These are phyloP conservation scores for Globisporangium camurandrum DNA, from an alignment of 352 stramenopile genomes.

Conservation along the genomic window DNA sequence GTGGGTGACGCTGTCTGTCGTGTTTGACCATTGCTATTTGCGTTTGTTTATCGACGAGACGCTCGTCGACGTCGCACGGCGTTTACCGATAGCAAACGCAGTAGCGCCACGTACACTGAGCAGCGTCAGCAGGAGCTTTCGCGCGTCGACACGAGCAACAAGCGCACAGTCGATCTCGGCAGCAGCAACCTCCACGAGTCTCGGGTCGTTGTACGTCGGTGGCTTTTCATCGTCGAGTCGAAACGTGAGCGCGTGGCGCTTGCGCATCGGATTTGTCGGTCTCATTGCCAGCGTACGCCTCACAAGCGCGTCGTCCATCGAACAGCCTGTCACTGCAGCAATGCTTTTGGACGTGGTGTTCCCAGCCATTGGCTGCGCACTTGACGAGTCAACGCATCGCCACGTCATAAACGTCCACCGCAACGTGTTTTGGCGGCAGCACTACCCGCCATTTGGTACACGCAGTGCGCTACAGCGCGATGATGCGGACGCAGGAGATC, in stretches of 20 bases:
- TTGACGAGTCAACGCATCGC: conserved; percentile 25
- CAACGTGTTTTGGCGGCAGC: conserved; percentile 51
- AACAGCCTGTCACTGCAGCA: neutral
- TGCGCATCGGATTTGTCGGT: conserved; percentile 42
- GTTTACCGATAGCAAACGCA: conserved; percentile 1
- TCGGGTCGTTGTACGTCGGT: conserved; percentile 43
- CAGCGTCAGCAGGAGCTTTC: too few relatives aligned
- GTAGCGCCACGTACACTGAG: too few relatives aligned
- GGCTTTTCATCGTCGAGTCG: conserved; percentile 40
- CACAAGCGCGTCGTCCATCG: too few relatives aligned
- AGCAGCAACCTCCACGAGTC: conserved; percentile 10
- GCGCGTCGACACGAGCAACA: neutral
- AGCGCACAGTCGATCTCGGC: conserved; percentile 9
- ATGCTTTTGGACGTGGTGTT: conserved; percentile 16
- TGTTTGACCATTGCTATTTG: conserved; percentile 45
- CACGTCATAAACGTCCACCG: conserved; percentile 29
- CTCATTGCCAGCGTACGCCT: too few relatives aligned
- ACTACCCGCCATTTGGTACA: conserved; percentile 26
- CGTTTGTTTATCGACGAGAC: conserved; percentile 34
- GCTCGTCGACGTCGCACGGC: conserved; percentile 37
- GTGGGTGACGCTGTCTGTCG: conserved; percentile 35
- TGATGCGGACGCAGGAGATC: neutral
- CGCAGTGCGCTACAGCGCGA: neutral
- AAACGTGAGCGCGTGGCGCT: conserved; percentile 41
- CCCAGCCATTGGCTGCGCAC: conserved; percentile 18